Conservation (phyloP, 305 asterid species). For the Salvia sclarea region DNA sequence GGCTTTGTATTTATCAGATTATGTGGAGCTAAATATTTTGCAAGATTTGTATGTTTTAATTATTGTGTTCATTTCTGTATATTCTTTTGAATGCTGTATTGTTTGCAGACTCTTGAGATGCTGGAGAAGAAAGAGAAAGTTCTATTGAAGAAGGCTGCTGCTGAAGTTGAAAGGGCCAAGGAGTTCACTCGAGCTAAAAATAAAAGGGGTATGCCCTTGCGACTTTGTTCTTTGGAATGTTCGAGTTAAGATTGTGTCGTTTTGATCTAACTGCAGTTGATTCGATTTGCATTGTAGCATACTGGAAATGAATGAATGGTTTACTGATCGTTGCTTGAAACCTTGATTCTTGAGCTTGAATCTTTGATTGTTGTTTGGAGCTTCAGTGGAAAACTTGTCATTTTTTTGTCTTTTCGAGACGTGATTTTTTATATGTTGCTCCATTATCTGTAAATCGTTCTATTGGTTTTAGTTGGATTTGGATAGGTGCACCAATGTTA, state of each 20-base stretch:
- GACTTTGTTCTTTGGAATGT: slow-evolving; percentile 8
- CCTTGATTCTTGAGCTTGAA: neutral
- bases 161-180: slow-evolving; percentile 77
- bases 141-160: slow-evolving; percentile 67
- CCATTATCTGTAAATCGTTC: neutral
- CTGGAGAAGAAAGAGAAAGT: slow-evolving; percentile 81
- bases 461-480: neutral
- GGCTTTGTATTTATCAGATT: slow-evolving; percentile 17
- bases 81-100: slow-evolving; percentile 21
- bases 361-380: neutral
- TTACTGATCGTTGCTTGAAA: too few species aligned
- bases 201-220: slow-evolving; percentile 58
- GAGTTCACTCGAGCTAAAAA: slow-evolving; percentile 72
- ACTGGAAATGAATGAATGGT: neutral
- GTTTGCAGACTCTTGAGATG: slow-evolving; percentile 73
- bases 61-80: neutral
- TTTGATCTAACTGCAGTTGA: neutral
- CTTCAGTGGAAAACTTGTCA: neutral
- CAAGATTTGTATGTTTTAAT: neutral
- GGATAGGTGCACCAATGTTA: neutral
- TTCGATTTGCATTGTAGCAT: slow-evolving; percentile 1
- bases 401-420: neutral
- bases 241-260: slow-evolving; percentile 10
- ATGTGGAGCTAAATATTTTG: neutral
- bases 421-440: too few species aligned